A percentile compares a stretch with the other conserved stretches of the same genome.
Evolutionary conservation across 2,329 filamentous ascomycete species (phyloP).

Genomic region (Aspergillus niger): DNA sequence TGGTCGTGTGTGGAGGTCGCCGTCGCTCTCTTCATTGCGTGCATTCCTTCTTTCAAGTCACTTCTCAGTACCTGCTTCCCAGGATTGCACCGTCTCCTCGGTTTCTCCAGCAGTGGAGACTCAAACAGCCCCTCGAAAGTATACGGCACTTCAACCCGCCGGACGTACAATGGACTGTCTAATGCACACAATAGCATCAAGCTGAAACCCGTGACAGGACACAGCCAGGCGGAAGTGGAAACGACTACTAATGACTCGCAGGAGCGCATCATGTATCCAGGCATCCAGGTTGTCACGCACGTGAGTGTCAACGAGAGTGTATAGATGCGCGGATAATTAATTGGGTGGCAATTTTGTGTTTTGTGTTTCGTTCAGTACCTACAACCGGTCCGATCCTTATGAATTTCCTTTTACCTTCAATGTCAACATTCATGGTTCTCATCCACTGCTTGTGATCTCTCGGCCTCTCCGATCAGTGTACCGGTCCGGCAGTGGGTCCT

Average conservation of each 20-base stretch:
- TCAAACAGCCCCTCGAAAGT: constrained; percentile 14
- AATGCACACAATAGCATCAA: constrained; percentile 7
- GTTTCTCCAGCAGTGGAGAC: constrained; percentile 12
- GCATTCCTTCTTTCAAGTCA: constrained; percentile 25
- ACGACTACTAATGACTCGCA: constrained; percentile 13
- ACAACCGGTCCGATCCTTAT: background rate
- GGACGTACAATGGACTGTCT: constrained; percentile 16
- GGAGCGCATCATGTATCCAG: constrained; percentile 15
- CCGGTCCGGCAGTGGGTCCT: too few relatives aligned
- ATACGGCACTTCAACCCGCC: constrained; percentile 16
- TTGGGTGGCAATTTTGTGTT: background rate
- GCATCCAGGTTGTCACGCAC: constrained; percentile 9
- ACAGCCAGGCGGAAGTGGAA: constrained; percentile 12
- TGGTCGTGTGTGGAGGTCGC: constrained; percentile 27
- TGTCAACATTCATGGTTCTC: too few relatives aligned
- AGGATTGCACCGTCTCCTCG: constrained; percentile 13
- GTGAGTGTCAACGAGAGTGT: constrained; percentile 3
- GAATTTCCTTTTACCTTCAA: background rate
- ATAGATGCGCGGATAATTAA: background rate
- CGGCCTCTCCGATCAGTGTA: too few relatives aligned
- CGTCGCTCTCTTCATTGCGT: constrained; percentile 25
- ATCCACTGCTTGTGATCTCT: too few relatives aligned
- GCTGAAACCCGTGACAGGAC: constrained; percentile 5
- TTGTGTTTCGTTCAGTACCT: background rate
- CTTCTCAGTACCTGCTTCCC: constrained; percentile 21